Percentiles rank a stretch among this genome's conserved stretches.
Evolutionary conservation across 2,329 filamentous ascomycete genomes (phyloP).

Genomic region (Talaromyces sp.): DNA sequence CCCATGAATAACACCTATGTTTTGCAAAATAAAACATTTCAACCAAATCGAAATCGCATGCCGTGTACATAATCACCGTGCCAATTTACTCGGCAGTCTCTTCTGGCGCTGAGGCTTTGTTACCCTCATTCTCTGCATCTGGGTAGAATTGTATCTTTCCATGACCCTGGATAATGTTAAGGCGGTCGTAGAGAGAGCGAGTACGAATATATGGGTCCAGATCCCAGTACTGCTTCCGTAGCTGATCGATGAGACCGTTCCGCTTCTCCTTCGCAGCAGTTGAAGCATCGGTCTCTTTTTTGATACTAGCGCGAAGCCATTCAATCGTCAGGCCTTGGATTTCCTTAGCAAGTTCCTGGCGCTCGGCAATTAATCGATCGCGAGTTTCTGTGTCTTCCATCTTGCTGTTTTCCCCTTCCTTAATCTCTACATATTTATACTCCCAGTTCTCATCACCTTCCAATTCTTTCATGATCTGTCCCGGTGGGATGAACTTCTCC

Average conservation of each 20-base stretch:
- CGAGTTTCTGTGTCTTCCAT: constrained; percentile 70
- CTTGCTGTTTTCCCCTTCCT: constrained; percentile 71
- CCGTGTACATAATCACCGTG: not conserved
- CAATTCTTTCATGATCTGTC: constrained; percentile 77
- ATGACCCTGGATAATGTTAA: constrained; percentile 67
- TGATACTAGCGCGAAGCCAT: constrained; percentile 67
- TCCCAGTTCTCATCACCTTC: constrained; percentile 84
- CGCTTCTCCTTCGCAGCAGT: constrained; percentile 60
- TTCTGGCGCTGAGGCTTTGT: constrained; percentile 1
- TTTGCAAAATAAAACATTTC: not conserved
- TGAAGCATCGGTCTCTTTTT: constrained; percentile 48
- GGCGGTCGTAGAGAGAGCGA: constrained; percentile 80
- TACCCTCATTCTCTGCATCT: constrained; percentile 18
- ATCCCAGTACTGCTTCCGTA: constrained; percentile 81
- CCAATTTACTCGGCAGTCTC: constrained; percentile 8
- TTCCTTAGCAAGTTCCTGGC: constrained; percentile 67
- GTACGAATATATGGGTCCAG: constrained; percentile 86
- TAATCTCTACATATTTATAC: constrained; percentile 80
- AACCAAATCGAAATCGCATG: not conserved
- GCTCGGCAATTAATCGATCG: constrained; percentile 64
- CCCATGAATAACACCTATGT: not conserved
- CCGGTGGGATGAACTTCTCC: constrained; percentile 70
- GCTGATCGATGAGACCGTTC: constrained; percentile 61
- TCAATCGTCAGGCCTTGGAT: constrained; percentile 74
- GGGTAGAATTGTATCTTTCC: constrained; percentile 75